Base-by-base conservation (phyloP, 768 basidiomycete genomes). In the Chalciporus sphaerocephalus region DNA sequence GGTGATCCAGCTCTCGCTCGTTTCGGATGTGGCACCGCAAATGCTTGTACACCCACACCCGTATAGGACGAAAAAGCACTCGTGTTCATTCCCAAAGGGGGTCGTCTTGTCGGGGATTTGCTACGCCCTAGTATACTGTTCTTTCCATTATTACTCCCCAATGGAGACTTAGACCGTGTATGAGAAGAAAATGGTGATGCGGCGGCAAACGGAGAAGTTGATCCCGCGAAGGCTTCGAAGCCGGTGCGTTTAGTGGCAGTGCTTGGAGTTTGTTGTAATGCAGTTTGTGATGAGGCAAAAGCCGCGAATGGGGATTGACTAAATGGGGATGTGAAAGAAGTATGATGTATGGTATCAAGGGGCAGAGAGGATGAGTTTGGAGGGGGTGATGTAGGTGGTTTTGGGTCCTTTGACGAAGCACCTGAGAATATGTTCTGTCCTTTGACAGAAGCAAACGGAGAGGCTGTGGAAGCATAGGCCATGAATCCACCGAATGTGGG, bases 401-500 rank as follows among this genome's bases (percentile, higher is more conserved):
- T 67, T 59, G 35, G 55, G 74, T 50, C 41, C 30, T 50, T 61
- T 35, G 51, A 28, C 23, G 51, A 13, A 6, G 48, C 49, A 22
- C 55, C 49, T 21, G 60, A 60, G 44, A 78, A 74, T 21, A 75
- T 52, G 57, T 77, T 85, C 48, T 82, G 76, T 38, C 85, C 87
- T 54, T 83, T 87, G 57, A 86, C 80, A 38, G 76, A 65, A 12
- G 84, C 80, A 56, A 90, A 90, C 5, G 87, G 87, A 2, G 87
- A 89, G 44, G 71, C 75, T 10, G 78, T 69, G 2, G 85, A 83
- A 11, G 87, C 87, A 55, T 88, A 91, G 2, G 86, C 83, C 76
- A 83, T 81, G 63, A 91, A 91, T 20, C 87, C 87, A 42, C 77
- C 69, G 46, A 72, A 55, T 65, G 81, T 75, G 17, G 73, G 62